Evolutionary conservation across 768 basidiomycete species (phyloP), one percentile per base, ranked within the genome.

Genomic region (Pisolithus marmoratus): DNA sequence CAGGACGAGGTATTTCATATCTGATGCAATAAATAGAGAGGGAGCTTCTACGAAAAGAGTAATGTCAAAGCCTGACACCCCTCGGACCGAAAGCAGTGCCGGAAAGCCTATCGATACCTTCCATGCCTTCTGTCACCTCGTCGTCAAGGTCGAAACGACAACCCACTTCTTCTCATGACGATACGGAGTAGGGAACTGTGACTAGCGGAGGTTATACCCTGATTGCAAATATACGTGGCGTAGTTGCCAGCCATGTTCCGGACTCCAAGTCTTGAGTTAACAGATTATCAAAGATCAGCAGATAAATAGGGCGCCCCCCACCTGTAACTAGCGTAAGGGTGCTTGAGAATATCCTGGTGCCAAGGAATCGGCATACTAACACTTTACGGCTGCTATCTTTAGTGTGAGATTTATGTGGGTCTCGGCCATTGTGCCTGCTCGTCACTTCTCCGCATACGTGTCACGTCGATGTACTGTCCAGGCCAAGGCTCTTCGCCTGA

Each of bases 381-480:
- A 34, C 34, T 47, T 37, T 36, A 22, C 23, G 42, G 23, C 4
- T 36, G 20, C 17, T 43, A 14, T 43, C 29, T 47, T 48, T 22
- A 24, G 14, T 20, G 31, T 26, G 26, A 12, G 19, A 31, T 44
- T 73, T 62, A 87, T 20, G 74, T 76, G 0, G 88, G 88, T 51
- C 86, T 72, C 9, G 87, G 87, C 89, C 89, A 91, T 49, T 77
- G 81, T 49, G 84, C 76, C 40, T 69, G 69, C 60, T 83, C 80
- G 38, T 79, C 76, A 44, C 73, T 74, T 51, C 80, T 73, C 58
- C 79, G 74, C 49, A 79, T 74, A 26, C 79, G 76, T 11, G 81
- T 88, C 17, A 90, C 72, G 63, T 91, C 88, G 55, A 89, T 80
- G 60, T 87, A 89, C 61, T 87, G 80, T 7, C 83, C 83, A 0